Percentiles rank a stretch among this genome's conserved stretches.
These are phyloP conservation scores for Lenzites betulinus DNA, from an alignment of 768 basidiomycete genomes.

Conservation along the genomic window DNA sequence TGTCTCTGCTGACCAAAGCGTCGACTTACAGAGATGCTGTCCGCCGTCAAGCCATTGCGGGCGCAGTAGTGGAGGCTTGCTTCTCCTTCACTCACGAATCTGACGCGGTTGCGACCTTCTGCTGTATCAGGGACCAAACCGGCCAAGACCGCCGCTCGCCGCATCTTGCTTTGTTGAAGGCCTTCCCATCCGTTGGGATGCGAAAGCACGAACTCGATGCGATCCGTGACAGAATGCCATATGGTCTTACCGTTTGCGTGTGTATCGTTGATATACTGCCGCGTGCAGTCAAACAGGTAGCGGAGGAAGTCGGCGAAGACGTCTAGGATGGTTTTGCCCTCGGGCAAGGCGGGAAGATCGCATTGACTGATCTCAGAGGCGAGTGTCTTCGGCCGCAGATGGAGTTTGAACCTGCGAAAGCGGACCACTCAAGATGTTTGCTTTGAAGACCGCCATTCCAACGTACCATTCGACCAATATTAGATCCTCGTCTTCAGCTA, in stretches of 20 bases:
- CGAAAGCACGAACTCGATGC: slow-evolving; percentile 53
- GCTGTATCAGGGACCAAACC: slow-evolving; percentile 48
- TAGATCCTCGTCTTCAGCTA: slow-evolving; percentile 43
- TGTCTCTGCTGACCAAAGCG: background rate
- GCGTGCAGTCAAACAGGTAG: slow-evolving; percentile 48
- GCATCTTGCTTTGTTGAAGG: slow-evolving; percentile 56
- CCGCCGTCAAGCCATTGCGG: slow-evolving; percentile 35
- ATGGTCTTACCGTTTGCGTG: slow-evolving; percentile 45
- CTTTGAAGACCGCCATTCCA: background rate
- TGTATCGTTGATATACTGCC: slow-evolving; percentile 49
- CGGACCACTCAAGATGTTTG: background rate
- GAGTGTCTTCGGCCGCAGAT: slow-evolving; percentile 15
- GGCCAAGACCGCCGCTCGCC: slow-evolving; percentile 52
- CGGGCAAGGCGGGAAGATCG: slow-evolving; percentile 4
- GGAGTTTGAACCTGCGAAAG: slow-evolving; percentile 24
- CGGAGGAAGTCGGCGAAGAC: slow-evolving; percentile 51
- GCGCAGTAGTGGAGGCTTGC: slow-evolving; percentile 53
- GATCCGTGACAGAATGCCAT: slow-evolving; percentile 46
- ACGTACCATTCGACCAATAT: slow-evolving; percentile 24
- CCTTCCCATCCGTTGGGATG: slow-evolving; percentile 73
- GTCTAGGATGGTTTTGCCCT: slow-evolving; percentile 35
- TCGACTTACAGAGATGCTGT: slow-evolving; percentile 24
- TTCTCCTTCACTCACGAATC: slow-evolving; percentile 62
- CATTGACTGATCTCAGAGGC: background rate
- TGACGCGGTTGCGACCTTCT: slow-evolving; percentile 44